A percentile compares a stretch with the other conserved stretches of the same genome.
Evolutionary conservation across 306 rosid species (phyloP).

Genomic region (Hippophae rhamnoides): DNA sequence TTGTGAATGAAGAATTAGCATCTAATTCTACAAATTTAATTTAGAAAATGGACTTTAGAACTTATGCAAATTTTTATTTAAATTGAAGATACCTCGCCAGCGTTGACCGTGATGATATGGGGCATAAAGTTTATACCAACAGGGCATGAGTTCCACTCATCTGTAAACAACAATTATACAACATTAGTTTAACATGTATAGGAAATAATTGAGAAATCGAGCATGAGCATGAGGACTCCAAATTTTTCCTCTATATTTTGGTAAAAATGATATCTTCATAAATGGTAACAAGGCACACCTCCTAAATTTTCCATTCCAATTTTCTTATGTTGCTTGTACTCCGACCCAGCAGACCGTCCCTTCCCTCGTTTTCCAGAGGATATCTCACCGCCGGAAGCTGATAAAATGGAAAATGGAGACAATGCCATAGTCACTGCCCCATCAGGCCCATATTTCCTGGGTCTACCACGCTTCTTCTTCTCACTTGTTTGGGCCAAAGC

Average conservation of each 20-base stretch:
- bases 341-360: constrained; percentile 36
- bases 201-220: too few species aligned
- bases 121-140: constrained; percentile 67
- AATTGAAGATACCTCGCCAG: constrained; percentile 65
- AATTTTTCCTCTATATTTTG: too few species aligned
- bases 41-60: too few species aligned
- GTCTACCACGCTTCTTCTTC: constrained; percentile 86
- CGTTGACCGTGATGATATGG: constrained; percentile 59
- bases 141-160: constrained; percentile 39
- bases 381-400: constrained; percentile 27
- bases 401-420: constrained; percentile 60
- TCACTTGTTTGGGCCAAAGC: constrained; percentile 37
- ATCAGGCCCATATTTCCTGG: constrained; percentile 77
- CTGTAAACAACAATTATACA: constrained; percentile 31
- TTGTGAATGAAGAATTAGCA: too few species aligned
- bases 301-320: constrained; percentile 47
- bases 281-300: constrained; percentile 15
- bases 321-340: constrained; percentile 51
- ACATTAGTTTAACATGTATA: background rate
- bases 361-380: constrained; percentile 50
- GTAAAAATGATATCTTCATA: too few species aligned
- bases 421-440: constrained; percentile 70
- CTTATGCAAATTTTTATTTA: too few species aligned
- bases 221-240: too few species aligned
- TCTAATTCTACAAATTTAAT: too few species aligned